These are phyloP conservation scores for Sodiomyces alkalinus DNA, from an alignment of 2,329 filamentous ascomycete species.

Conservation along the genomic window DNA sequence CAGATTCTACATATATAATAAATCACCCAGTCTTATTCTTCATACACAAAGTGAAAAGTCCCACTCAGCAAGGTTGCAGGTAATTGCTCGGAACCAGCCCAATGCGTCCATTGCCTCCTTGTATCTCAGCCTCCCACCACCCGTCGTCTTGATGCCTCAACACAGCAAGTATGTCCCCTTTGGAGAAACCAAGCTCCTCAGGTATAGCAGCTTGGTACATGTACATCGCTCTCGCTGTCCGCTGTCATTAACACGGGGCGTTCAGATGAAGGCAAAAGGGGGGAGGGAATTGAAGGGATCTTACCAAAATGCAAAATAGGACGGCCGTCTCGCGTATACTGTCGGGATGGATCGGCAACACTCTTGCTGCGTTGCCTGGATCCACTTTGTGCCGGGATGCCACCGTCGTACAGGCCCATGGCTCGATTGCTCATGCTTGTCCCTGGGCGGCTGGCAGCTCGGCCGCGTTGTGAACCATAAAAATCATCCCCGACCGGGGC, in stretches of 20 bases:
- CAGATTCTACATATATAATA: too few relatives aligned
- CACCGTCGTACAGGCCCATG: constrained; percentile 41
- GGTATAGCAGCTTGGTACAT: constrained; percentile 89
- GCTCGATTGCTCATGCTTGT: constrained; percentile 29
- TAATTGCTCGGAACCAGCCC: constrained; percentile 57
- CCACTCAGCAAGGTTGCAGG: constrained; percentile 34
- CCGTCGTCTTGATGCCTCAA: constrained; percentile 89
- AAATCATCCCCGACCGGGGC: constrained; percentile 39
- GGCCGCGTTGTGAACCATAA: constrained; percentile 41
- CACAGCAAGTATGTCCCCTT: constrained; percentile 83
- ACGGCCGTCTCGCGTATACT: constrained; percentile 73
- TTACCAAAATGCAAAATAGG: constrained; percentile 89
- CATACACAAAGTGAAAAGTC: too few relatives aligned
- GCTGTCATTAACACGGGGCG: too few relatives aligned
- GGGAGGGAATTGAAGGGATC: constrained; percentile 20
- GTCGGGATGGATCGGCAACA: constrained; percentile 64
- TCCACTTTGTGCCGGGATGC: constrained; percentile 22
- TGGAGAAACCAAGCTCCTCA: constrained; percentile 82
- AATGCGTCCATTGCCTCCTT: constrained; percentile 44
- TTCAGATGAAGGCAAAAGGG: constrained; percentile 10
- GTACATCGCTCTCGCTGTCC: constrained; percentile 88
- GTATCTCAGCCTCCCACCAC: constrained; percentile 97
- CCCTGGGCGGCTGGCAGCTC: constrained; percentile 33
- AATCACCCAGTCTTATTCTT: too few relatives aligned
- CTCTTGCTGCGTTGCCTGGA: constrained; percentile 61